A percentile compares a stretch with the other conserved stretches of the same genome.
Conservation (phyloP, 768 basidiomycete genomes). For the Termitomyces sp. region DNA sequence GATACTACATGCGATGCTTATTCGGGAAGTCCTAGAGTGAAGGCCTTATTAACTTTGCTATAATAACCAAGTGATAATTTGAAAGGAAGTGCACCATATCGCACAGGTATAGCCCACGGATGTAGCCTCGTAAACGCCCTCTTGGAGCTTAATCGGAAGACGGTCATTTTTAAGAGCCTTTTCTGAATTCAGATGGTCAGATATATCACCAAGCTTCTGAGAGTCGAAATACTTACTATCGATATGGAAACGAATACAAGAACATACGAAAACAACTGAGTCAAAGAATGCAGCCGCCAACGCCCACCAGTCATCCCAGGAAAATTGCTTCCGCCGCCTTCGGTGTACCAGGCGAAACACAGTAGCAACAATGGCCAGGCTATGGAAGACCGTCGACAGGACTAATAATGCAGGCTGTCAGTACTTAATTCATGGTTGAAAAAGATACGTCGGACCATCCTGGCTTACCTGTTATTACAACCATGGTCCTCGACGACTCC, state of each 20-base stretch:
- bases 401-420: background rate
- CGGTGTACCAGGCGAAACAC: constrained; percentile 7
- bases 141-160: background rate
- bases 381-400: constrained; percentile 2
- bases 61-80: background rate
- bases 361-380: constrained; percentile 4
- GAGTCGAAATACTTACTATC: constrained; percentile 1
- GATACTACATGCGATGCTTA: constrained; percentile 19
- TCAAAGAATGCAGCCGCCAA: constrained; percentile 10
- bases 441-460: background rate
- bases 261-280: constrained; percentile 5
- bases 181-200: background rate
- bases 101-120: constrained; percentile 14
- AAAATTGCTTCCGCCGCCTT: constrained; percentile 7
- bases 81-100: constrained; percentile 13
- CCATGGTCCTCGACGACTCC: background rate
- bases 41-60: background rate
- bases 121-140: background rate
- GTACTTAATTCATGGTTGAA: background rate
- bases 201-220: background rate
- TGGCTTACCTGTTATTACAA: background rate
- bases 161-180: background rate
- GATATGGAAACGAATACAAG: constrained; percentile 2
- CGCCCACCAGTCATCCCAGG: constrained; percentile 15
- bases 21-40: constrained; percentile 16